These are phyloP conservation scores for Suillus plorans DNA, from an alignment of 768 basidiomycete species.

Conservation along the genomic window DNA sequence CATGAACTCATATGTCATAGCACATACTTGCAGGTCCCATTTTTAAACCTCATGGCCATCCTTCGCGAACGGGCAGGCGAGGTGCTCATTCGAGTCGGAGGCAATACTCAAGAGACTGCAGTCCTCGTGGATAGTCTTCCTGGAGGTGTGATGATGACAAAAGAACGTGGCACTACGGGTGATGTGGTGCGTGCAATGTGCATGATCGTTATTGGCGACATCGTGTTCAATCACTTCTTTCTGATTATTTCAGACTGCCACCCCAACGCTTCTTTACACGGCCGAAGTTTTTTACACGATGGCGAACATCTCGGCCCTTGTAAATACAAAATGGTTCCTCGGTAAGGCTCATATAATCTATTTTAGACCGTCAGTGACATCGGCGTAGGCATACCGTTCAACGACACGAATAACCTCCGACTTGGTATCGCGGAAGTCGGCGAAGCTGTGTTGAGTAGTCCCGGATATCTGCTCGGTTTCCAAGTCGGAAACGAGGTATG, in stretches of 20 bases:
- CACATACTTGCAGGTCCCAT: constrained; percentile 31
- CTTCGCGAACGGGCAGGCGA: constrained; percentile 43
- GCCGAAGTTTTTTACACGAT: constrained; percentile 51
- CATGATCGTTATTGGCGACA: constrained; percentile 30
- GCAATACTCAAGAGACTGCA: constrained; percentile 50
- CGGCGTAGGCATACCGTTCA: constrained; percentile 17
- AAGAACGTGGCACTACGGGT: constrained; percentile 23
- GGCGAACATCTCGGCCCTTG: constrained; percentile 42
- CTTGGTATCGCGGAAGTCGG: constrained; percentile 40
- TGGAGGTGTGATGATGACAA: constrained; percentile 28
- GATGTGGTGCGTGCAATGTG: constrained; percentile 13
- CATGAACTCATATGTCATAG: constrained; percentile 8
- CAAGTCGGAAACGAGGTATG: constrained; percentile 56
- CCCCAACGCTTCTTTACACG: constrained; percentile 50
- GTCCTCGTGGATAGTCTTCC: constrained; percentile 27
- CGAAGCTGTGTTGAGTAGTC: constrained; percentile 39
- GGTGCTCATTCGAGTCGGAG: constrained; percentile 46
- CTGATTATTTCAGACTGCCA: constrained; percentile 38
- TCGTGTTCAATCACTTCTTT: constrained; percentile 22
- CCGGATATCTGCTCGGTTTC: constrained; percentile 41
- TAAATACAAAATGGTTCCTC: constrained; percentile 50
- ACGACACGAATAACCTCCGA: constrained; percentile 21
- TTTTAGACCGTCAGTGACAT: background rate
- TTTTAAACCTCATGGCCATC: constrained; percentile 49
- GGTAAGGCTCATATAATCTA: constrained; percentile 17